Evolutionary conservation across 495 filamentous ascomycete species (phyloP), one percentile per base, ranked within the genome.

Genomic region (Xylaria grammica): DNA sequence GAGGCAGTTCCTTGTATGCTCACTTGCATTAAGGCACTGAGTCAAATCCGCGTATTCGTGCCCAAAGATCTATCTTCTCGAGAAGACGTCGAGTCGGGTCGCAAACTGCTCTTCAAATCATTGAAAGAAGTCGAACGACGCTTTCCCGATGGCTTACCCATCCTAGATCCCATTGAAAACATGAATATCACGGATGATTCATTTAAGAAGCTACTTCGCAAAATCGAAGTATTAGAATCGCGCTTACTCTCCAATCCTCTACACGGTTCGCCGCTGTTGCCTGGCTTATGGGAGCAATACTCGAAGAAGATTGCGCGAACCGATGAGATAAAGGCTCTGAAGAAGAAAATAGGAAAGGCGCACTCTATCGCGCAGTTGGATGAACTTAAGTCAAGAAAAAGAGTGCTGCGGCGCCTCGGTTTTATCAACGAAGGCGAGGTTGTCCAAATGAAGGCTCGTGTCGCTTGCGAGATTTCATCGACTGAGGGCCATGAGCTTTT

Each of bases 181-280:
- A 97, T 98, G 95, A 80, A 84, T 15, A 97, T 99, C 73, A 89
- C 81, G 17, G 95, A 98, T 73, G 91, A 95, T 5, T 87, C 86
- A 0, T 98, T 98, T 80, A 97, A 96, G 82, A 91, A 92, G 70
- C 85, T 95, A 3, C 87, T 97, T 11, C 86, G 94, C 67, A 98
- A 97, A 87, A 97, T 98, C 62, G 96, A 99, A 73, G 91, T 97
- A 27, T 85, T 98, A 7, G 96, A 99, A 74, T 92, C 93, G n/a
- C 86, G 89, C 29, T 80, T 99, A n/a, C 76, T 97, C 6, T 78
- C 89, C 13, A 97, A 96, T 69, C 92, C 94, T 15, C 83, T 99
- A 29, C 92, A 97, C 76, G 90, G 92, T 65, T 96, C 94, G 5
- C 90, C 93, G 2, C 84, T 92, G 13, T 79, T 99, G 34, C 82